Evolutionary conservation across 2,329 filamentous ascomycete species (phyloP).

Genomic region (Colletotrichum theobromicola): DNA sequence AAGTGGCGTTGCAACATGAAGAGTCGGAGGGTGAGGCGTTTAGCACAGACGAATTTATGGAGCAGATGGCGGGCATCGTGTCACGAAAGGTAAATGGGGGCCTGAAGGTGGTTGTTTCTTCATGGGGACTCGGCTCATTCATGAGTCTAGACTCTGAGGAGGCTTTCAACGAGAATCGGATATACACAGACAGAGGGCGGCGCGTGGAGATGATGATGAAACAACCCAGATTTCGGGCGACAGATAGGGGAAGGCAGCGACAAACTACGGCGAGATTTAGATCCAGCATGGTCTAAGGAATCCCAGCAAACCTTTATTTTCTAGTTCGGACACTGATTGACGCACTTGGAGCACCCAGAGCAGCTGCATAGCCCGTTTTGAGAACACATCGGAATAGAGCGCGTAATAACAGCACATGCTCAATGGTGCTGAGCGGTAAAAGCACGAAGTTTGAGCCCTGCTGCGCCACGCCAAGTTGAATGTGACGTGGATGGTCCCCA

Average conservation of each 20-base stretch:
- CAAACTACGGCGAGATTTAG: not conserved
- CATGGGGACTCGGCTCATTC: not conserved
- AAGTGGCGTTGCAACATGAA: not conserved
- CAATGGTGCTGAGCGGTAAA: no score
- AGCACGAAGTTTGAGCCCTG: no score
- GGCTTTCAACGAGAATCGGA: rapidly evolving
- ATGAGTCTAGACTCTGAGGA: rapidly evolving
- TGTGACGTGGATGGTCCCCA: rapidly evolving
- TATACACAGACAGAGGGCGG: not conserved
- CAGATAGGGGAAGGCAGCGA: rapidly evolving
- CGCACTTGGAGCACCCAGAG: no score
- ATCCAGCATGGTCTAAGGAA: not conserved
- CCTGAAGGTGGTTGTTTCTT: rapidly evolving
- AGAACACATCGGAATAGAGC: no score
- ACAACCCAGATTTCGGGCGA: not conserved
- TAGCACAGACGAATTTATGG: not conserved
- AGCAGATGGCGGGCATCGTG: rapidly evolving
- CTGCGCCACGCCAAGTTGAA: no score
- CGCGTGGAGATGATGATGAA: not conserved
- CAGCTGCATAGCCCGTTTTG: no score
- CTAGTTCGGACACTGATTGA: no score
- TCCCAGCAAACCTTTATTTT: no score
- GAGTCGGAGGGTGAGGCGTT: rapidly evolving
- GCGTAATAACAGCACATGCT: no score
- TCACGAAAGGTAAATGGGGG: rapidly evolving